A percentile compares a stretch with the other conserved stretches of the same genome.
phyloP scores from a whole-genome alignment of 2,329 filamentous ascomycete species.

The Ascochyta viciae-villosae region DNA sequence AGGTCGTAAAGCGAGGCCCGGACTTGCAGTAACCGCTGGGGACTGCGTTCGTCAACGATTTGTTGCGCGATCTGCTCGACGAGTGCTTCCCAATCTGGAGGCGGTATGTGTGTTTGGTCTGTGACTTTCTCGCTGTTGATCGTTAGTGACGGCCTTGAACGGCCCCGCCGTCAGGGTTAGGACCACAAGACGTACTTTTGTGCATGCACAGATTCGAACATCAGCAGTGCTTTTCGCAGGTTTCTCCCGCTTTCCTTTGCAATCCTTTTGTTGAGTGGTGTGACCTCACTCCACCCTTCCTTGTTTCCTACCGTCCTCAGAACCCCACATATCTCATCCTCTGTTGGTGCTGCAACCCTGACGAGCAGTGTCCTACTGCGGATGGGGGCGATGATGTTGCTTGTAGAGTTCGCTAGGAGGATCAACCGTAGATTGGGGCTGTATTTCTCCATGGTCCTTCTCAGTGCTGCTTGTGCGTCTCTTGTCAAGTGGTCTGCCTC shows the following conservation, averaged over 20 bases:
- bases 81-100: constrained; percentile 95
- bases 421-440: constrained; percentile 93
- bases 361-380: constrained; percentile 89
- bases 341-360: constrained; percentile 85
- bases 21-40: constrained; percentile 84
- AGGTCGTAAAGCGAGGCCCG: constrained; percentile 96
- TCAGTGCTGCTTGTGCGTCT: constrained; percentile 92
- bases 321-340: constrained; percentile 82
- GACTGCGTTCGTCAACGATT: constrained; percentile 92
- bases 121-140: constrained; percentile 80
- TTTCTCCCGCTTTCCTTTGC: constrained; percentile 92
- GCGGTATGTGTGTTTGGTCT: constrained; percentile 87
- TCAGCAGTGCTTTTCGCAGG: constrained; percentile 84
- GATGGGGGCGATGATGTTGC: constrained; percentile 99
- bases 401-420: constrained; percentile 91
- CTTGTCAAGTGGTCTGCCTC: constrained; percentile 93
- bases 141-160: constrained; percentile 11
- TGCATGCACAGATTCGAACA: constrained; percentile 97
- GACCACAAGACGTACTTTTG: constrained; percentile 74
- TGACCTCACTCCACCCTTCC: constrained; percentile 81
- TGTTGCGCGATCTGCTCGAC: constrained; percentile 90
- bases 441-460: constrained; percentile 99
- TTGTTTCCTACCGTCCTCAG: constrained; percentile 74
- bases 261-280: constrained; percentile 81
- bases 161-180: background rate